These are phyloP conservation scores for Amanita polypyramis DNA, from an alignment of 768 basidiomycete species.

Conservation along the genomic window DNA sequence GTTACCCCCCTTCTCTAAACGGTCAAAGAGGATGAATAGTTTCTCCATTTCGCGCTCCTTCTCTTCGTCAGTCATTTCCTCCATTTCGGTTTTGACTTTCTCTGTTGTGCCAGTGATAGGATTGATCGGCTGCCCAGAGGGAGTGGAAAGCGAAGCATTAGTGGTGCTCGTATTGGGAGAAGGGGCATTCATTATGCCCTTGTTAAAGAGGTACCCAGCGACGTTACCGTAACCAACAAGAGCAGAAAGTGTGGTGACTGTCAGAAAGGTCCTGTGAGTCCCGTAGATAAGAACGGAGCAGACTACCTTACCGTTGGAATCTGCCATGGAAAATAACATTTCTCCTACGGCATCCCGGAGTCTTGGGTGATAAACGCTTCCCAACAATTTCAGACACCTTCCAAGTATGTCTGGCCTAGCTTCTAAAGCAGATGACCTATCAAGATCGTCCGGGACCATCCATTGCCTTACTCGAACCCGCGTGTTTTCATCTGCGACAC, in stretches of 20 bases:
- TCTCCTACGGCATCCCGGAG: conserved; percentile 77
- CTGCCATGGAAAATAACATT: conserved; percentile 76
- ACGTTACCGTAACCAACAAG: conserved; percentile 93
- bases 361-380: conserved; percentile 60
- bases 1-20: conserved; percentile 70
- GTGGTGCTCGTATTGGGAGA: conserved; percentile 22
- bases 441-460: conserved; percentile 70
- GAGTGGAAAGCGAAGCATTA: conserved; percentile 22
- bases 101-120: conserved; percentile 78
- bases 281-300: not conserved
- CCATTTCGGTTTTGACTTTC: conserved; percentile 24
- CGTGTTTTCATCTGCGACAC: conserved; percentile 48
- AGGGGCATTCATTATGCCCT: conserved; percentile 67
- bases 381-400: conserved; percentile 65
- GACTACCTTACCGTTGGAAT: conserved; percentile 48
- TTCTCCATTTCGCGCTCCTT: conserved; percentile 91
- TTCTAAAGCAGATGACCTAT: conserved; percentile 72
- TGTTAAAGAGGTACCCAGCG: conserved; percentile 88
- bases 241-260: conserved; percentile 60
- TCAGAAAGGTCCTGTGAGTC: conserved; percentile 1
- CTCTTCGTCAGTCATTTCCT: conserved; percentile 88
- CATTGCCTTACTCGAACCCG: conserved; percentile 49
- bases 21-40: conserved; percentile 84
- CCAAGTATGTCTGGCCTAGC: conserved; percentile 66
- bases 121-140: conserved; percentile 45